Base-by-base conservation (phyloP, 202 grass and related monocot genomes). In the Carex sylvatica region DNA sequence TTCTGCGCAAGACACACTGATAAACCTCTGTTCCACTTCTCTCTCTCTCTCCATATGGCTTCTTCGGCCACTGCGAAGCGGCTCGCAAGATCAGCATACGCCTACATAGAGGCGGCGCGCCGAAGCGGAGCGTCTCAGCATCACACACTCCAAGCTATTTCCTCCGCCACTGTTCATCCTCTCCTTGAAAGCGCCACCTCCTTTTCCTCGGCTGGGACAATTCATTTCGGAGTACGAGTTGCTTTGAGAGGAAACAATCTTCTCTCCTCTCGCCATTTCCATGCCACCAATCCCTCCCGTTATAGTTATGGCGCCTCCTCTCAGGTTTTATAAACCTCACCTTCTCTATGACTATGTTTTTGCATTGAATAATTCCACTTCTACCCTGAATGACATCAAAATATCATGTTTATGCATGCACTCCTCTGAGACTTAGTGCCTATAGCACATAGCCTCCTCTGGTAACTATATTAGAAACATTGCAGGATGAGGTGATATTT, bases 251-350 rank as follows among this genome's bases (percentile, higher is more conserved):
- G 62, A 54, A 68, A 26, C 13, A 20, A 14, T 31, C 6, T 68
- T 5, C 79, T 82, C 24, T 66, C 36, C 47, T n/a, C 79, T 36
- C 79, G 79, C 42, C 79, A 82, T 82, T 82, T 82, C 46, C 79
- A 82, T 52, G 44, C 42, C 61, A 82, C 80, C 9, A 28, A 1
- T 69, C 80, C 80, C 24, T 82, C 80, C 63, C 80, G 8, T 15
- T 53, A 51, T 30, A 82, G 44, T 23, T 68, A 82, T 6, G 16
- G 22, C 49, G 15, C 59, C 44, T 82, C 80, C 15, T 53, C 80
- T 69, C 80, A 82, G 61, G 62, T 82, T 36, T n/a, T 73, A 28
- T 26, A 14, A 26, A 71, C 10, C 9, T 19, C 15, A 19, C 33
- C 66, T 70, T 70, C 9, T 20, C 28, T 15, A 3, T 66, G 24